Base-by-base conservation (phyloP, 2,329 filamentous ascomycete genomes). In the Sporothrix brunneoviolacea region DNA sequence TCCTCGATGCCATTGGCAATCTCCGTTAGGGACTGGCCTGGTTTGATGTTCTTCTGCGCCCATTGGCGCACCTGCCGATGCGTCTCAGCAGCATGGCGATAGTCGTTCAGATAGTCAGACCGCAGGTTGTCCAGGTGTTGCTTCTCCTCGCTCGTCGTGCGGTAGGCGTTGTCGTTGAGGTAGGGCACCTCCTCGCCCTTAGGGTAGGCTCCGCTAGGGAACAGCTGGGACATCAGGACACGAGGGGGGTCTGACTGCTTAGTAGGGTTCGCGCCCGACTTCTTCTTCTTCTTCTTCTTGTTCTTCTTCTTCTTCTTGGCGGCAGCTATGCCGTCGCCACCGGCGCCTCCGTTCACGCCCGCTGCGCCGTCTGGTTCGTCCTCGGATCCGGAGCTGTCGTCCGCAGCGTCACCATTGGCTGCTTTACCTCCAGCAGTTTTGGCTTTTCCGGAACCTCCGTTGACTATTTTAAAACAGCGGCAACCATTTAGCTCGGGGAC, bases 81-180 rank as follows among this genome's bases (percentile, higher is more conserved):
- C 27, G 86, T 80, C 68, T 91, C 87, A 24, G 87, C 86, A 48
- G 77, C 87, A 54, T 89, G 78, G 56, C 88, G 82, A 66, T 91
- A 91, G 61, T 91, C 87, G 52, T 75, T 77, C 42, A 91, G 69
- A 70, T 86, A 89, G 58, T 90, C 84, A 59, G 80, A 82, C 66
- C 89, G 85, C 72, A 89, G 80, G 61, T 86, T 86, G 66, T 91
- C 86, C 48, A 91, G 75, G 62, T 91, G 82, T 48, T 88, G 80
- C 71, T 91, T 90, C 73, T 94, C 89, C 67, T 91, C 88, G 65
- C 75, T 82, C 12, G 88, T 94, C 4, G 86, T 93, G 51, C 89
- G 82, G 66, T 83, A 88, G 36, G 76, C 68, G 65, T 93, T 93
- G 59, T 91, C 87, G 62, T 88, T 75, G 55, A 74, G 68, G 68